phyloP scores from a whole-genome alignment of 2,329 filamentous ascomycete species.

The Zasmidium angulare region DNA sequence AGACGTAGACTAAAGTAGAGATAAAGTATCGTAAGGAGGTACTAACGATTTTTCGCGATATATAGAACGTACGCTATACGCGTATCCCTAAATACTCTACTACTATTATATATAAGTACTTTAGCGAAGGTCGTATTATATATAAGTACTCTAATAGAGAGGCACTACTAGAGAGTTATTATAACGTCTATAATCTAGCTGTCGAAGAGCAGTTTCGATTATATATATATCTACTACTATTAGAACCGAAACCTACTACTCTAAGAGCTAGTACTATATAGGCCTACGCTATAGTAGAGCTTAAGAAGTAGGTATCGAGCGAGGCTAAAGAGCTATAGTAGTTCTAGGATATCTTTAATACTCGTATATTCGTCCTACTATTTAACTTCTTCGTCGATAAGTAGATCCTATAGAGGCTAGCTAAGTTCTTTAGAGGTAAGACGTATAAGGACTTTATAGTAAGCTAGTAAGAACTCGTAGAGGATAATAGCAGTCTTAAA shows the following conservation, averaged over 20 bases:
- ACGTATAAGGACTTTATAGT: not conserved
- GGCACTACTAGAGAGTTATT: not conserved
- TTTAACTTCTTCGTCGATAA: not conserved
- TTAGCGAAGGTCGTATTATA: not conserved
- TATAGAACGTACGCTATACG: too few species aligned
- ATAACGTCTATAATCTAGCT: not conserved
- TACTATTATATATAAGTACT: too few species aligned
- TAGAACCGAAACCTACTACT: not conserved
- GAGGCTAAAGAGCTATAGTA: not conserved
- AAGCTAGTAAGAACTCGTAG: too few species aligned
- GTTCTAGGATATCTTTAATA: not conserved
- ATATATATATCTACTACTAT: too few species aligned
- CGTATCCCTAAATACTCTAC: not conserved
- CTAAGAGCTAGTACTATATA: not conserved
- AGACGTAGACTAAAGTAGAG: not conserved
- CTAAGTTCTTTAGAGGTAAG: not conserved
- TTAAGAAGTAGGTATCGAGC: not conserved
- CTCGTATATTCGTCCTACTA: not conserved
- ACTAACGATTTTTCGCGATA: not conserved
- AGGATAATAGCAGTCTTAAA: not conserved
- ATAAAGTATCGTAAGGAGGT: not conserved
- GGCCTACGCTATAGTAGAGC: not conserved
- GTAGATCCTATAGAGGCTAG: too few species aligned
- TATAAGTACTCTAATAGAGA: not conserved
- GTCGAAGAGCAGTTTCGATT: not conserved